phyloP scores from a whole-genome alignment of 441 rosid genomes.

The Erodium texanum region DNA sequence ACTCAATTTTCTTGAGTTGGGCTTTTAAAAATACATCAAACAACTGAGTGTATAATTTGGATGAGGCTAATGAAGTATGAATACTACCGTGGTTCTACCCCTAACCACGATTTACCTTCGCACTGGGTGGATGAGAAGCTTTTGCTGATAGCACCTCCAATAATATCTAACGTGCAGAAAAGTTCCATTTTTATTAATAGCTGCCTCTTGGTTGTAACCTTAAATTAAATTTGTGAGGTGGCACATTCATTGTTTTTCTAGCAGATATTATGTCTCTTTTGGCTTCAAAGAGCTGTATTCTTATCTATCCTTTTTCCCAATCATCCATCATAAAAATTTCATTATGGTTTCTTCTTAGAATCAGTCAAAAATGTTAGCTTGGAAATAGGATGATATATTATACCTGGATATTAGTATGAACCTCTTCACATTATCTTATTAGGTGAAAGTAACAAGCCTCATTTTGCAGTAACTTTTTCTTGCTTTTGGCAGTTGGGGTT shows the following conservation, averaged over 20 bases:
- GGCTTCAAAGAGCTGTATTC: not conserved
- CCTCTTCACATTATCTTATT: not conserved
- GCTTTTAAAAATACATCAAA: not conserved
- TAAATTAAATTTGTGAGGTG: no score
- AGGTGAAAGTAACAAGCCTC: conserved; percentile 12
- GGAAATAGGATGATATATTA: not conserved
- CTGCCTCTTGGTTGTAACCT: no score
- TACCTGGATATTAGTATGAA: not conserved
- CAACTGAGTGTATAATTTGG: not conserved
- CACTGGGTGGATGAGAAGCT: no score
- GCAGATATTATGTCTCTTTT: not conserved
- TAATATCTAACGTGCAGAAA: no score
- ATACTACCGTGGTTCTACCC: no score
- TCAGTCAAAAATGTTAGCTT: not conserved
- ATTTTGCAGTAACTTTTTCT: conserved; percentile 11
- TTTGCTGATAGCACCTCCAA: no score
- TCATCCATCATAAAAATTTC: no score
- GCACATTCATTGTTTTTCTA: not conserved
- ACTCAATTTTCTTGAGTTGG: not conserved
- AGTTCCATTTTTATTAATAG: no score
- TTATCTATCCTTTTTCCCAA: not conserved
- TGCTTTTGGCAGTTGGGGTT: conserved; percentile 52
- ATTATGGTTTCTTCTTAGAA: not conserved
- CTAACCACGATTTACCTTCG: no score
- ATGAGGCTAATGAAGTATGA: not conserved